Base-by-base conservation (phyloP, 2,329 filamentous ascomycete genomes). In the Pseudocercospora crystallina region DNA sequence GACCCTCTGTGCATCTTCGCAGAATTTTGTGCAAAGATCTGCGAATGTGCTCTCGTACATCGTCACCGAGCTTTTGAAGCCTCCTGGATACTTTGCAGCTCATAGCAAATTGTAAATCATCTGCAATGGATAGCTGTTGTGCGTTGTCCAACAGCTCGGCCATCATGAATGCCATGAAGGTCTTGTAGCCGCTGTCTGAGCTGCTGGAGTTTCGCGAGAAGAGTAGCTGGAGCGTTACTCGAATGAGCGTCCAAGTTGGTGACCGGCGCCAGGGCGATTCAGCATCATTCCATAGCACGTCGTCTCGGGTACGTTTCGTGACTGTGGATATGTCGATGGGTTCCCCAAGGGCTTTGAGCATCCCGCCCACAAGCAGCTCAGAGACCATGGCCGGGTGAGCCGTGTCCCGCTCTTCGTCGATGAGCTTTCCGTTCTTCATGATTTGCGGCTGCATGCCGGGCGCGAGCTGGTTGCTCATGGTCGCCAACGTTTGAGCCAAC, bases 201-300 rank as follows among this genome's bases (percentile, higher is more conserved):
- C 36, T 31, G 11, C 40, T 10, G 2, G 26, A 10, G 26, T 43
- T 38, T 61, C 60, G 50, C 4, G 43, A 20, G 1, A 87, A 70
- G 5, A 77, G 72, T 0, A 83, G 74, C 43, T 83, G 76, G 1
- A 81, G 58, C 0, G 75, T 72, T 1, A 88, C 82, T 0, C 83
- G 79, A 5, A 87, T 64, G 0, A 83, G 69, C 0, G 89, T 75
- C 79, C 83, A 89, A 41, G 79, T 75, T 0, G 85, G 76, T 1
- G 77, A 78, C 30, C 86, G 72, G 13, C 85, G 73, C 84, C 85
- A 89, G 0, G 84, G 84, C 0, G 72, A 61, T 1, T 74, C 66
- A 0, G 74, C 52, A 0, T 69, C 61, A 3, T 44, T 17, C 62
- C 80, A 77, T 10, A 73, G 75, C 0, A 86, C 77, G 13, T 86